A percentile compares a stretch with the other conserved stretches of the same genome.
phyloP scores from a whole-genome alignment of 2,329 filamentous ascomycete genomes.

The Penicillium sp. region DNA sequence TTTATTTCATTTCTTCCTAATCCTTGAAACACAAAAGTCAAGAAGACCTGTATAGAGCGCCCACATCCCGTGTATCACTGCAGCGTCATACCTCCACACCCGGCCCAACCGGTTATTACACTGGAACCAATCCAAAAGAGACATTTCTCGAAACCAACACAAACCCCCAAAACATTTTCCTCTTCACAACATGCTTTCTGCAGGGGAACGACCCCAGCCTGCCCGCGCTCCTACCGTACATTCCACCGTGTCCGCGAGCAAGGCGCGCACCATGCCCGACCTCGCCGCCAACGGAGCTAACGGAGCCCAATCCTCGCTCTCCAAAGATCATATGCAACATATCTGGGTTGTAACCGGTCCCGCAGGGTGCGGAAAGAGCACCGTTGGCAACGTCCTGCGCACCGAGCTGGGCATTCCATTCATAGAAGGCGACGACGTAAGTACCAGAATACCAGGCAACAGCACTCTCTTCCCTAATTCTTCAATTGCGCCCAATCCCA shows the following conservation, averaged over 20 bases:
- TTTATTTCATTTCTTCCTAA: neutral
- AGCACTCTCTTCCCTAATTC: neutral
- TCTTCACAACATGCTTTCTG: slow-evolving; percentile 41
- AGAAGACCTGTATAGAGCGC: neutral
- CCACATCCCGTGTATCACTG: slow-evolving; percentile 15
- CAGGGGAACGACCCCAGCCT: slow-evolving; percentile 37
- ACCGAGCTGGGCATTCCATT: slow-evolving; percentile 65
- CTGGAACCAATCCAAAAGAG: slow-evolving; percentile 8
- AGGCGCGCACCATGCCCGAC: slow-evolving; percentile 20
- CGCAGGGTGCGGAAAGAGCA: slow-evolving; percentile 77
- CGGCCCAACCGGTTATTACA: slow-evolving; percentile 11
- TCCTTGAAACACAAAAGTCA: neutral
- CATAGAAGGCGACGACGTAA: slow-evolving; percentile 75
- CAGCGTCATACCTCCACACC: slow-evolving; percentile 22
- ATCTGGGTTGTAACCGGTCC: slow-evolving; percentile 81
- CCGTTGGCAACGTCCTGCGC: slow-evolving; percentile 66
- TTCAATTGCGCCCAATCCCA: neutral
- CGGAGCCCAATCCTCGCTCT: slow-evolving; percentile 4
- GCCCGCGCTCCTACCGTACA: slow-evolving; percentile 24
- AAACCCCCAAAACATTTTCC: neutral
- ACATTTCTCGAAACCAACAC: neutral
- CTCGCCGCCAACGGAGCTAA: slow-evolving; percentile 14
- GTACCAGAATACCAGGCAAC: slow-evolving; percentile 29
- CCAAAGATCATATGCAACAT: slow-evolving; percentile 52
- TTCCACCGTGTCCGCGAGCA: slow-evolving; percentile 19